Conservation (phyloP, 2,329 filamentous ascomycete species). For the Phaeomoniella chlamydospora region DNA sequence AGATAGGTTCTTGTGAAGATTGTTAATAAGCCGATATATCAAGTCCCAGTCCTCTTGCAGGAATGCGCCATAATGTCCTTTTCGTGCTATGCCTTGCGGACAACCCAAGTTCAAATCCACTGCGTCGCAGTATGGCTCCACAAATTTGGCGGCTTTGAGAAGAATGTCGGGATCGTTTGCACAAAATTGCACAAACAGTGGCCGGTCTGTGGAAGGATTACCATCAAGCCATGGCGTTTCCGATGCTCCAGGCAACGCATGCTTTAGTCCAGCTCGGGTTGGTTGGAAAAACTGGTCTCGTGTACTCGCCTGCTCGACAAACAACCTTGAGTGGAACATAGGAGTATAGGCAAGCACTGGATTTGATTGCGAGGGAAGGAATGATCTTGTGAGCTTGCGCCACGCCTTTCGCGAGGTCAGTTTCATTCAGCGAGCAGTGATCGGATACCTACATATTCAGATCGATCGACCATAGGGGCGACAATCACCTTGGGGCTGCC, state of each 20-base stretch:
- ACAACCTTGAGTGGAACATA: slow-evolving; percentile 91
- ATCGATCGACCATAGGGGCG: slow-evolving; percentile 97
- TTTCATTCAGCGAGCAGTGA: too few relatives aligned
- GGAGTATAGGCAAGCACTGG: slow-evolving; percentile 78
- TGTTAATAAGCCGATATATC: slow-evolving; percentile 70
- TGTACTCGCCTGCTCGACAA: slow-evolving; percentile 61
- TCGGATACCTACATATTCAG: slow-evolving; percentile 87
- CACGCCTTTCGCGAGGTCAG: slow-evolving; percentile 52
- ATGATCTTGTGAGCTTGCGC: slow-evolving; percentile 91
- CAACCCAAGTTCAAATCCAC: slow-evolving; percentile 87
- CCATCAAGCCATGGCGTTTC: slow-evolving; percentile 59
- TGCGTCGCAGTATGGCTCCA: slow-evolving; percentile 80
- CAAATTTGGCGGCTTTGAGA: slow-evolving; percentile 54
- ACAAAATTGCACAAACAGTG: slow-evolving; percentile 93
- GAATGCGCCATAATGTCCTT: slow-evolving; percentile 86
- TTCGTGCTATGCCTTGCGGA: slow-evolving; percentile 85
- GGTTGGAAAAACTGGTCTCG: slow-evolving; percentile 72
- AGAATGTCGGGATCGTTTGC: slow-evolving; percentile 33
- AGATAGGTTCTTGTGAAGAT: slow-evolving; percentile 60
- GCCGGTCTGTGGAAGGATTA: slow-evolving; percentile 69
- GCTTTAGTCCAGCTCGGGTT: slow-evolving; percentile 24
- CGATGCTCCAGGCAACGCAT: slow-evolving; percentile 16
- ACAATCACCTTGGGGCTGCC: slow-evolving; percentile 82
- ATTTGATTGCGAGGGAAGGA: slow-evolving; percentile 53
- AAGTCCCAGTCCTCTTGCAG: slow-evolving; percentile 83